Evolutionary conservation across 2,329 filamentous ascomycete species (phyloP).

Genomic region (Diplocarpon rosae): DNA sequence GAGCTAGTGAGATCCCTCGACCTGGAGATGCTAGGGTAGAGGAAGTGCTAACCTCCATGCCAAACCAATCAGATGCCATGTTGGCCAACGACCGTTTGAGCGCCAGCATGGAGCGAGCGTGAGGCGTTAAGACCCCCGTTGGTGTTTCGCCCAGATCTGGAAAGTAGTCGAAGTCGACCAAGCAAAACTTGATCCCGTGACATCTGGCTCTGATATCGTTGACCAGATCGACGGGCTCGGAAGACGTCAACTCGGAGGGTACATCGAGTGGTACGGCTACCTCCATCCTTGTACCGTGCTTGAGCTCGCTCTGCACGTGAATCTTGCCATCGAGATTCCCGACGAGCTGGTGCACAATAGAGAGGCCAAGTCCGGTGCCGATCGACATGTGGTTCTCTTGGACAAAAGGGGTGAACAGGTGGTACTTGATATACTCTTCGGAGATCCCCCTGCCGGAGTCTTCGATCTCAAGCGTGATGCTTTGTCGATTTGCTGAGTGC

Average conservation of each 20-base stretch:
- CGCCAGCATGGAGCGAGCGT: slow-evolving; percentile 9
- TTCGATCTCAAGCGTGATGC: slow-evolving; percentile 30
- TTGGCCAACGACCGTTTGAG: slow-evolving; percentile 11
- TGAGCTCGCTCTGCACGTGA: slow-evolving; percentile 41
- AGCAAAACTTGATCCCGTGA: slow-evolving; percentile 10
- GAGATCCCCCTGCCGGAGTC: slow-evolving; percentile 55
- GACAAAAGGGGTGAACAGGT: slow-evolving; percentile 47
- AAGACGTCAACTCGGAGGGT: neutral
- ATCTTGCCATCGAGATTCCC: slow-evolving; percentile 48
- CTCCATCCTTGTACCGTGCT: slow-evolving; percentile 42
- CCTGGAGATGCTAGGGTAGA: neutral
- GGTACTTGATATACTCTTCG: slow-evolving; percentile 44
- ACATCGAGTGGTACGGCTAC: slow-evolving; percentile 32
- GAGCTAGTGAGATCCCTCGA: slow-evolving; percentile 10
- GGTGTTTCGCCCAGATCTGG: slow-evolving; percentile 8
- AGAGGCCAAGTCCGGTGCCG: slow-evolving; percentile 50
- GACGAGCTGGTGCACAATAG: slow-evolving; percentile 49
- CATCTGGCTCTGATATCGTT: slow-evolving; percentile 8
- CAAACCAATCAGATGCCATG: slow-evolving; percentile 17
- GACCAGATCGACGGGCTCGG: slow-evolving; percentile 1
- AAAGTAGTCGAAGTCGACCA: slow-evolving; percentile 15
- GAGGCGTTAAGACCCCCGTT: slow-evolving; percentile 7
- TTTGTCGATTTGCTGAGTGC: neutral
- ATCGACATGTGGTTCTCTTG: slow-evolving; percentile 50
- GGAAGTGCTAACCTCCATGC: slow-evolving; percentile 11